A percentile compares a stretch with the other conserved stretches of the same genome.
Evolutionary conservation across 78 protist species (phyloP).

Genomic region (Paratrimastix pyriformis): DNA sequence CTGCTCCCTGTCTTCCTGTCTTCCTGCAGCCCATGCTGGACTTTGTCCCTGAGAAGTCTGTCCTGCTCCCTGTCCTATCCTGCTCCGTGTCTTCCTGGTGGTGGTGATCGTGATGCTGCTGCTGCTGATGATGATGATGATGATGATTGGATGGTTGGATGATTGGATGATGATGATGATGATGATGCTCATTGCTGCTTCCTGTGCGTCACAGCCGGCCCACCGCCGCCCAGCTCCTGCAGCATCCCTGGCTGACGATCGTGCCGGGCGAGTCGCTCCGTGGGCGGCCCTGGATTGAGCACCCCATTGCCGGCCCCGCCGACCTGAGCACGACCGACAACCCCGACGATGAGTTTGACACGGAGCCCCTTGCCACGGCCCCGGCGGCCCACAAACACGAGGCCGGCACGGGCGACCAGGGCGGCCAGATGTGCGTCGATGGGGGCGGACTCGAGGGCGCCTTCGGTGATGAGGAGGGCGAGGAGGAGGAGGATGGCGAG

Average conservation of each 20-base stretch:
- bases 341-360: neutral
- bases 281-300: neutral
- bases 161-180: too few species aligned
- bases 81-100: too few species aligned
- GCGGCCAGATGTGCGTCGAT: neutral
- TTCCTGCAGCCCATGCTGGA: too few species aligned
- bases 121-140: too few species aligned
- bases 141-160: too few species aligned
- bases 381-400: neutral
- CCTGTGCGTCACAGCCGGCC: constrained; percentile 63
- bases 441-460: neutral
- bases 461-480: neutral
- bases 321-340: constrained; percentile 7
- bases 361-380: neutral
- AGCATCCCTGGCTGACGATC: constrained; percentile 14
- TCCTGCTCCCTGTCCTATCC: too few species aligned
- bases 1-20: too few species aligned
- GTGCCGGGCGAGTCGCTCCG: neutral
- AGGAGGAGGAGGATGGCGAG: neutral
- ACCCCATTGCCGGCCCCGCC: neutral
- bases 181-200: constrained; percentile 13
- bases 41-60: too few species aligned
- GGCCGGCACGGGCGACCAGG: neutral
- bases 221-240: constrained; percentile 55
- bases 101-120: too few species aligned